Conservation (phyloP, 2,329 filamentous ascomycete genomes). For the Fusarium sp. region DNA sequence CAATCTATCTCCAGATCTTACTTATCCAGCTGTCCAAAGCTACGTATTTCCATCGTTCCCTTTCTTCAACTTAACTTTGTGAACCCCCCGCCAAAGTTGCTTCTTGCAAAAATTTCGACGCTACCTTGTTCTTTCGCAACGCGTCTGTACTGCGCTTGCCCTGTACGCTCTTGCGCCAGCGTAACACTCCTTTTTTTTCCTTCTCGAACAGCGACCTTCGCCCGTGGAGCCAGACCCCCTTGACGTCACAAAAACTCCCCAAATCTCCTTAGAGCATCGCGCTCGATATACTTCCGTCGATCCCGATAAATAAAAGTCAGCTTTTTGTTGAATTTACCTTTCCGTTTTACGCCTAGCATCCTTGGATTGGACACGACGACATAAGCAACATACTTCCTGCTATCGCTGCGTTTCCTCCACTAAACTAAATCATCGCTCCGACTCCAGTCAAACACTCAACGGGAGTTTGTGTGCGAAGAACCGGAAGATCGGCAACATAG, state of each 20-base stretch:
- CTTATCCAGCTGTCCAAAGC: slow-evolving; percentile 28
- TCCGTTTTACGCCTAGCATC: slow-evolving; percentile 21
- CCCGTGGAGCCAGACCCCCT: slow-evolving; percentile 34
- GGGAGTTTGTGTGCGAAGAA: slow-evolving; percentile 28
- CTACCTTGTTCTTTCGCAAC: slow-evolving; percentile 10
- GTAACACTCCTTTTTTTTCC: slow-evolving; percentile 27
- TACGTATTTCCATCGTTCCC: slow-evolving; percentile 16
- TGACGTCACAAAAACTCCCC: slow-evolving; percentile 46
- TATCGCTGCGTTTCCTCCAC: neutral
- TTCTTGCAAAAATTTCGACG: slow-evolving; percentile 7
- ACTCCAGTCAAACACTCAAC: slow-evolving; percentile 13
- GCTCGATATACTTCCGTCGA: slow-evolving; percentile 43
- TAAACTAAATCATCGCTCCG: neutral
- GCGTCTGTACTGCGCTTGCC: neutral
- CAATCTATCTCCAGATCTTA: slow-evolving; percentile 24
- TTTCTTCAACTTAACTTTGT: slow-evolving; percentile 19
- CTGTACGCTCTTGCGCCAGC: slow-evolving; percentile 26
- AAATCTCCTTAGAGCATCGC: slow-evolving; percentile 34
- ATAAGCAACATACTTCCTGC: slow-evolving; percentile 9
- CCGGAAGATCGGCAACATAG: slow-evolving; percentile 42
- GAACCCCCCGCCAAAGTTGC: slow-evolving; percentile 22
- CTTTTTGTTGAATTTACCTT: slow-evolving; percentile 26
- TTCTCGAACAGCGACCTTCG: slow-evolving; percentile 19
- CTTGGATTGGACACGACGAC: slow-evolving; percentile 5
- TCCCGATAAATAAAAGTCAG: slow-evolving; percentile 35